Evolutionary conservation across 345 rosid species (phyloP).

Genomic region (Ricinus communis): DNA sequence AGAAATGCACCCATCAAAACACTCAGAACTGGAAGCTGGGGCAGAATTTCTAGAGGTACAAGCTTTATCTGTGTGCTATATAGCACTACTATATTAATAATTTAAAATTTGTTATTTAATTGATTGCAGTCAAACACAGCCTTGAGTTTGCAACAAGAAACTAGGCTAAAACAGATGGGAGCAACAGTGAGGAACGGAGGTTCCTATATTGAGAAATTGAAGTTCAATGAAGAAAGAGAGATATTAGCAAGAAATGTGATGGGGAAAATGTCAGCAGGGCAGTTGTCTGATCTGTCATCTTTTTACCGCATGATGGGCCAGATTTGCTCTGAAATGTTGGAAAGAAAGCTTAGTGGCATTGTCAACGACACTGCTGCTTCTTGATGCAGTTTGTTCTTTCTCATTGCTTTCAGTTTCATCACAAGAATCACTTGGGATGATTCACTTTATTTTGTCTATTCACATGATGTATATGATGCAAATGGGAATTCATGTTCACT

Average conservation of each 20-base stretch:
- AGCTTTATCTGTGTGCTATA: neutral
- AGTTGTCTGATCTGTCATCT: constrained; percentile 70
- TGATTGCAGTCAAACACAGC: constrained; percentile 74
- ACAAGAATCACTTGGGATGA: neutral
- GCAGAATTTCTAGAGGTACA: constrained; percentile 87
- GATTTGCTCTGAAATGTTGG: constrained; percentile 72
- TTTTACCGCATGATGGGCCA: constrained; percentile 79
- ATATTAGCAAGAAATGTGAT: constrained; percentile 58
- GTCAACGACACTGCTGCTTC: constrained; percentile 27
- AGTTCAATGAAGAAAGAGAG: constrained; percentile 63
- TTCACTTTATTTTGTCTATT: neutral
- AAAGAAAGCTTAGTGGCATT: constrained; percentile 50
- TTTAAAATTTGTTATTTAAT: too few relatives aligned
- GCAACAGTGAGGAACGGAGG: constrained; percentile 85
- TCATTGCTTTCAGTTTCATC: neutral
- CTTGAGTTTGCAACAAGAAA: constrained; percentile 70
- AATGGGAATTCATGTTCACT: neutral
- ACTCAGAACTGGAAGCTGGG: constrained; percentile 60
- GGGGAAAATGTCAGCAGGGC: constrained; percentile 69
- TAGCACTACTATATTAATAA: too few relatives aligned
- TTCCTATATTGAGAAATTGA: constrained; percentile 56
- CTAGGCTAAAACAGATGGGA: constrained; percentile 86
- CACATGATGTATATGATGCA: neutral
- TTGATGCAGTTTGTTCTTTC: constrained; percentile 1
- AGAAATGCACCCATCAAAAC: constrained; percentile 42